Percentiles rank a stretch among this genome's conserved stretches.
These are phyloP conservation scores for Pholiota microspora DNA, from an alignment of 768 basidiomycete species.

Conservation along the genomic window DNA sequence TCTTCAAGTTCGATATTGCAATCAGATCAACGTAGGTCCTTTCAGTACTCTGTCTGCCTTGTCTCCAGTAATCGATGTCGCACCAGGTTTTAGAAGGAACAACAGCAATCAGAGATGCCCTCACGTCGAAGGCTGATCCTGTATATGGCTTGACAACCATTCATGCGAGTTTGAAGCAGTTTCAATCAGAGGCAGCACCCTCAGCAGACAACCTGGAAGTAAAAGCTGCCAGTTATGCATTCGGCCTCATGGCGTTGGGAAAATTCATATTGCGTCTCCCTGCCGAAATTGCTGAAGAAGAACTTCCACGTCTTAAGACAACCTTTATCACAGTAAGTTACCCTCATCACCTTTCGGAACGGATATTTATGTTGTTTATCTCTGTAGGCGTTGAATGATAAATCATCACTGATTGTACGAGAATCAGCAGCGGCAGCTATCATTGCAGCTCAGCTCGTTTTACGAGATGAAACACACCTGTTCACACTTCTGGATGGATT, in stretches of 20 bases:
- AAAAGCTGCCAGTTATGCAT: conserved; percentile 71
- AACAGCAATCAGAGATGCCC: conserved; percentile 73
- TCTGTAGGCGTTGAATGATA: conserved; percentile 66
- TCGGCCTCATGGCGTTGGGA: conserved; percentile 80
- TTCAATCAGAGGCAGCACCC: conserved; percentile 52
- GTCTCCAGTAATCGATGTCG: conserved; percentile 6
- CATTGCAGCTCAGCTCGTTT: conserved; percentile 79
- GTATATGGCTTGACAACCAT: conserved; percentile 84
- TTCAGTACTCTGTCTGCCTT: background rate
- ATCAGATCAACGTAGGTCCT: conserved; percentile 60
- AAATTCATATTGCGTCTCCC: conserved; percentile 82
- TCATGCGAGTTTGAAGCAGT: conserved; percentile 68
- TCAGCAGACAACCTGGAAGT: conserved; percentile 42
- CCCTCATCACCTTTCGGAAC: background rate
- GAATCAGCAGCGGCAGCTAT: conserved; percentile 82
- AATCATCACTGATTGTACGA: conserved; percentile 71
- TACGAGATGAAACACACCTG: conserved; percentile 80
- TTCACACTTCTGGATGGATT: conserved; percentile 80
- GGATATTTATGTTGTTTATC: conserved; percentile 2
- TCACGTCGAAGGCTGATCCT: conserved; percentile 72
- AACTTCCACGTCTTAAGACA: conserved; percentile 70
- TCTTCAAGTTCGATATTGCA: conserved; percentile 71
- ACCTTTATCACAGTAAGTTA: conserved; percentile 66
- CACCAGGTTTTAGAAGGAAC: conserved; percentile 79
- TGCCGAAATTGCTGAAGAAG: conserved; percentile 83